A percentile compares a stretch with the other conserved stretches of the same genome.
These are phyloP conservation scores for Groenewaldozyma sp. DNA, from an alignment of 1,139 yeast species.

Conservation along the genomic window DNA sequence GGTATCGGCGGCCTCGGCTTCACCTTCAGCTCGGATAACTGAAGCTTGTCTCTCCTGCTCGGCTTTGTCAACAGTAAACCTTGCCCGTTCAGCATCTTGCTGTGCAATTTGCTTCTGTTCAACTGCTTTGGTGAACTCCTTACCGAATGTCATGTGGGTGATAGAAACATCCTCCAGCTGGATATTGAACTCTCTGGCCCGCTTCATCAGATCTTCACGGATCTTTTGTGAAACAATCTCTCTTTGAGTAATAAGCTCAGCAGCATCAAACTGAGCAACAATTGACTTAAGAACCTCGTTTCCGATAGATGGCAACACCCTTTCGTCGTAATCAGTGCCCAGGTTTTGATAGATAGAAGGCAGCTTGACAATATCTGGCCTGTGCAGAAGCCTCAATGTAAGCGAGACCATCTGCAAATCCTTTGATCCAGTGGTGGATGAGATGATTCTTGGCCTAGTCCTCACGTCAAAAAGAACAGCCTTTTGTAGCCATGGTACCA, in stretches of 20 bases:
- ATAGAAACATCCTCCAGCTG: constrained; percentile 94
- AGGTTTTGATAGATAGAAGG: constrained; percentile 83
- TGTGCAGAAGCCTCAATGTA: constrained; percentile 85
- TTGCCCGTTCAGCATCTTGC: constrained; percentile 98
- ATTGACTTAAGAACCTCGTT: constrained; percentile 91
- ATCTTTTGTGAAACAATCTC: constrained; percentile 89
- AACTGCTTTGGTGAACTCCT: constrained; percentile 95
- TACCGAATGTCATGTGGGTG: constrained; percentile 96
- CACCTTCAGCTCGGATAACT: constrained; percentile 97
- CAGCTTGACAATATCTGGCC: constrained; percentile 79
- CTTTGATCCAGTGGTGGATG: constrained; percentile 94
- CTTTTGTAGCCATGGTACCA: constrained; percentile 92
- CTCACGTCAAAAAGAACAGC: constrained; percentile 88
- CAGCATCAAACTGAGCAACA: constrained; percentile 98
- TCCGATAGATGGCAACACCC: constrained; percentile 94
- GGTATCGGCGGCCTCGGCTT: constrained; percentile 95
- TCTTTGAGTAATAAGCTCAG: constrained; percentile 94
- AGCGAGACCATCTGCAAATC: constrained; percentile 93
- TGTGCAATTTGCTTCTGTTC: constrained; percentile 99
- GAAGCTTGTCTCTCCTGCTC: constrained; percentile 96
- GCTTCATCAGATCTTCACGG: constrained; percentile 71
- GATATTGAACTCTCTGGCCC: constrained; percentile 86
- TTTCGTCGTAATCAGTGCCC: constrained; percentile 93
- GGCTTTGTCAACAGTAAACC: constrained; percentile 88
- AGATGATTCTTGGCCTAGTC: constrained; percentile 84